Evolutionary conservation across 2,329 filamentous ascomycete species (phyloP).

Genomic region (Colletotrichum costaricense): DNA sequence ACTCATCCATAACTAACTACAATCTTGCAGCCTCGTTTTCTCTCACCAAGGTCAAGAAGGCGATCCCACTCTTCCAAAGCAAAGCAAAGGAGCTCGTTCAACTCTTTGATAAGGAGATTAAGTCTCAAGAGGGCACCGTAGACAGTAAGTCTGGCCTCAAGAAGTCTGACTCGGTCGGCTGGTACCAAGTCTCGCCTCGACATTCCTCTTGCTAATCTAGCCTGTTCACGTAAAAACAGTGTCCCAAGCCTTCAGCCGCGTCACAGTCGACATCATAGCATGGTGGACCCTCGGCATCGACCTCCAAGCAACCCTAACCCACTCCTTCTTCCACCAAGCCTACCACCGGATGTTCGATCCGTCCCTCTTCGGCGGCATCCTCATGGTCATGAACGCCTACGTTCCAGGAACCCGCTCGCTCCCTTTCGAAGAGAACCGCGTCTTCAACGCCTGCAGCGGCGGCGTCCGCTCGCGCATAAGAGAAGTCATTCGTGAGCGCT

Average conservation of each 20-base stretch:
- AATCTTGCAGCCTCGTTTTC: slow-evolving; percentile 44
- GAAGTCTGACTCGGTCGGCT: too few species aligned
- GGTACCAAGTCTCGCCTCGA: too few species aligned
- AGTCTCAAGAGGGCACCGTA: slow-evolving; percentile 34
- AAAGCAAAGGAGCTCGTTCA: slow-evolving; percentile 47
- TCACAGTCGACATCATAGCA: slow-evolving; percentile 50
- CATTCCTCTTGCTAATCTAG: background rate
- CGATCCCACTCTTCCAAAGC: slow-evolving; percentile 47
- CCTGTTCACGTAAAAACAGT: background rate
- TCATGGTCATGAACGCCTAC: slow-evolving; percentile 45
- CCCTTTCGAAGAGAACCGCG: slow-evolving; percentile 49
- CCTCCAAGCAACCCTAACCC: slow-evolving; percentile 42
- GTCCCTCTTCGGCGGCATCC: slow-evolving; percentile 36
- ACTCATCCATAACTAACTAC: background rate
- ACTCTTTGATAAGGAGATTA: slow-evolving; percentile 37
- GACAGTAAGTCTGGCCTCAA: background rate
- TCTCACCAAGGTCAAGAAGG: slow-evolving; percentile 43
- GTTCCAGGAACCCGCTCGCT: slow-evolving; percentile 48
- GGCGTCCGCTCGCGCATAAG: slow-evolving; percentile 44
- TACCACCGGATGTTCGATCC: slow-evolving; percentile 43
- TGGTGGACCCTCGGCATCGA: slow-evolving; percentile 47
- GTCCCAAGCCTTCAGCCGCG: slow-evolving; percentile 43
- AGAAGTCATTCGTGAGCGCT: slow-evolving; percentile 41
- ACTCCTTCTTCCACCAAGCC: slow-evolving; percentile 41
- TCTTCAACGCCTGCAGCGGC: slow-evolving; percentile 46